Conservation (phyloP, 208 protist genomes). For the Ichthyophonus hoferi region DNA sequence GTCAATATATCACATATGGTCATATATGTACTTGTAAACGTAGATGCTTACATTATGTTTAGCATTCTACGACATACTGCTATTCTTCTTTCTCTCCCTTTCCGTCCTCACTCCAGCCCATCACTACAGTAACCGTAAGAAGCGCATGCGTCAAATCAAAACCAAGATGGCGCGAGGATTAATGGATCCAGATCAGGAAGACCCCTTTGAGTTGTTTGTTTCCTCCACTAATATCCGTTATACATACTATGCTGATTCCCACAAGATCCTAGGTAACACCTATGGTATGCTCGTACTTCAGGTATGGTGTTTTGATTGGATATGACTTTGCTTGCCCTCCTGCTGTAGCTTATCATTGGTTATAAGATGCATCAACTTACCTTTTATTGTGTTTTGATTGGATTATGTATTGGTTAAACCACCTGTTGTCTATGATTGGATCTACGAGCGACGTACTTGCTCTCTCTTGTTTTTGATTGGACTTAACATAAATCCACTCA, state of each 20-base stretch:
- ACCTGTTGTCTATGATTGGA: too few relatives aligned
- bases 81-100: too few relatives aligned
- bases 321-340: slow-evolving; percentile 1
- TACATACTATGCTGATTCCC: slow-evolving; percentile 96
- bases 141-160: slow-evolving; percentile 85
- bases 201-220: slow-evolving; percentile 96
- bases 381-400: background rate
- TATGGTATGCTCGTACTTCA: slow-evolving; percentile 96
- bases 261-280: slow-evolving; percentile 97
- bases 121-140: slow-evolving; percentile 65
- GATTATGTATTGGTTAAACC: slow-evolving; percentile 15
- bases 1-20: too few relatives aligned
- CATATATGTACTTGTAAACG: too few relatives aligned
- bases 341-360: background rate
- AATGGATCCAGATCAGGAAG: slow-evolving; percentile 82
- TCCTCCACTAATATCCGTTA: slow-evolving; percentile 94
- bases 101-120: background rate
- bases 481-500: too few relatives aligned
- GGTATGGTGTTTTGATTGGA: slow-evolving; percentile 11
- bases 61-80: too few relatives aligned
- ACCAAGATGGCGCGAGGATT: slow-evolving; percentile 85
- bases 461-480: too few relatives aligned
- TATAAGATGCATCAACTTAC: background rate
- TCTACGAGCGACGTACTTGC: too few relatives aligned
- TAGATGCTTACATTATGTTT: too few relatives aligned